Evolutionary conservation across 345 rosid genomes (phyloP).

Genomic region (Salix brachista): DNA sequence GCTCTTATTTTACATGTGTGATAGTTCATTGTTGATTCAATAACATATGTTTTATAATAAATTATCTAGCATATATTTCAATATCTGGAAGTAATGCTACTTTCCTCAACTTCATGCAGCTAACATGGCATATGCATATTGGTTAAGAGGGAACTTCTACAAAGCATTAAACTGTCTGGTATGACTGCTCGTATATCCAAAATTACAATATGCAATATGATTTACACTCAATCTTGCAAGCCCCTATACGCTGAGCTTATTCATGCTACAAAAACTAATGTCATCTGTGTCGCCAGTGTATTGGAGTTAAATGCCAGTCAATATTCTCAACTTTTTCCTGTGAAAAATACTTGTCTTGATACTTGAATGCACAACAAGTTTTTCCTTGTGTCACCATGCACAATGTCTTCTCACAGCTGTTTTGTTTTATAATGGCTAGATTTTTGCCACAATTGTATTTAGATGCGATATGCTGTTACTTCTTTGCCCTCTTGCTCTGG

Average conservation of each 20-base stretch:
- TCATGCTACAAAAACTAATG: neutral
- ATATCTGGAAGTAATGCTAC: conserved; percentile 15
- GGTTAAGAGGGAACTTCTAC: conserved; percentile 64
- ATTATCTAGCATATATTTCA: neutral
- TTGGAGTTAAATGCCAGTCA: neutral
- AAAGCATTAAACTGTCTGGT: conserved; percentile 79
- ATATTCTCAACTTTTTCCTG: neutral
- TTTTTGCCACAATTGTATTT: conserved; percentile 62
- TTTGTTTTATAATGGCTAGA: conserved; percentile 39
- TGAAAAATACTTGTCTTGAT: neutral
- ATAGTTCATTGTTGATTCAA: neutral
- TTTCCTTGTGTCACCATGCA: conserved; percentile 6
- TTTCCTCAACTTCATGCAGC: conserved; percentile 41
- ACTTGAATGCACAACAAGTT: neutral
- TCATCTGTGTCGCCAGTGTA: neutral
- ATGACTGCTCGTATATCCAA: conserved; percentile 4
- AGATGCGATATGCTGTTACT: conserved; percentile 87
- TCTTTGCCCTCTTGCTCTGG: conserved; percentile 72
- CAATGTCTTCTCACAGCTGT: conserved; percentile 19
- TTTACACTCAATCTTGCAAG: neutral
- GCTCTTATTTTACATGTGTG: too few relatives aligned
- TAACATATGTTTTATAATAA: neutral
- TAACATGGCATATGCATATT: conserved; percentile 76
- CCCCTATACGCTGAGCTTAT: neutral
- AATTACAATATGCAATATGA: neutral